Conservation (phyloP, 1,139 yeast species). For the Insectozyma bohioensis region DNA sequence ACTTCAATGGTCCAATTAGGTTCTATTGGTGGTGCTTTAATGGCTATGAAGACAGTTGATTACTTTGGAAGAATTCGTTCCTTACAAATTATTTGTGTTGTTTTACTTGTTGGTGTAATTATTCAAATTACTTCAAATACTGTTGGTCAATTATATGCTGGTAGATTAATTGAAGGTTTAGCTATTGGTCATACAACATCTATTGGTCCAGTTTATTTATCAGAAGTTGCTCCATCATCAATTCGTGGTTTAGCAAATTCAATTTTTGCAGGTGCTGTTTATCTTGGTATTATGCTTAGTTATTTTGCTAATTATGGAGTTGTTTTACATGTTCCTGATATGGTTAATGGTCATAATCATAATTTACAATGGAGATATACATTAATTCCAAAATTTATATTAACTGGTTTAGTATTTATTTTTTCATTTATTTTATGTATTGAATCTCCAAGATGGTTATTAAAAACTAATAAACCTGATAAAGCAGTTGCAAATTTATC, state of each 20-base stretch:
- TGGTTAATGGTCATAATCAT: slow-evolving; percentile 13
- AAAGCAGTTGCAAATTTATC: slow-evolving; percentile 37
- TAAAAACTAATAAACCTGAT: slow-evolving; percentile 37
- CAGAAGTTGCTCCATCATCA: slow-evolving; percentile 54
- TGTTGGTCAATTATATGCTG: slow-evolving; percentile 54
- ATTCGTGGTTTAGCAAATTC: slow-evolving; percentile 53
- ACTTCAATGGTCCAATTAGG: slow-evolving; percentile 66
- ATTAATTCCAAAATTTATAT: slow-evolving; percentile 36
- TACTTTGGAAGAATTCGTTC: slow-evolving; percentile 55
- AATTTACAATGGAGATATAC: slow-evolving; percentile 41
- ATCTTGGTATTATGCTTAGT: slow-evolving; percentile 52
- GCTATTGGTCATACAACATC: slow-evolving; percentile 60
- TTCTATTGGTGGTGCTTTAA: slow-evolving; percentile 54
- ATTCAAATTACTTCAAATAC: slow-evolving; percentile 46
- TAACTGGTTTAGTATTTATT: slow-evolving; percentile 43
- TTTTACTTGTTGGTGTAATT: slow-evolving; percentile 49
- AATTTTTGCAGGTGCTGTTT: slow-evolving; percentile 56
- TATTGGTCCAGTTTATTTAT: slow-evolving; percentile 49
- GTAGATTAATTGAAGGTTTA: slow-evolving; percentile 53
- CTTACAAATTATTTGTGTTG: slow-evolving; percentile 41
- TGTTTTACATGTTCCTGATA: slow-evolving; percentile 29
- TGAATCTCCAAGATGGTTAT: slow-evolving; percentile 49
- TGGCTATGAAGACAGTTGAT: slow-evolving; percentile 49
- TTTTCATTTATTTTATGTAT: slow-evolving; percentile 36
- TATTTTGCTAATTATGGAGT: slow-evolving; percentile 50